Evolutionary conservation across 2,329 filamentous ascomycete species (phyloP).

Genomic region (Curvularia sp.): DNA sequence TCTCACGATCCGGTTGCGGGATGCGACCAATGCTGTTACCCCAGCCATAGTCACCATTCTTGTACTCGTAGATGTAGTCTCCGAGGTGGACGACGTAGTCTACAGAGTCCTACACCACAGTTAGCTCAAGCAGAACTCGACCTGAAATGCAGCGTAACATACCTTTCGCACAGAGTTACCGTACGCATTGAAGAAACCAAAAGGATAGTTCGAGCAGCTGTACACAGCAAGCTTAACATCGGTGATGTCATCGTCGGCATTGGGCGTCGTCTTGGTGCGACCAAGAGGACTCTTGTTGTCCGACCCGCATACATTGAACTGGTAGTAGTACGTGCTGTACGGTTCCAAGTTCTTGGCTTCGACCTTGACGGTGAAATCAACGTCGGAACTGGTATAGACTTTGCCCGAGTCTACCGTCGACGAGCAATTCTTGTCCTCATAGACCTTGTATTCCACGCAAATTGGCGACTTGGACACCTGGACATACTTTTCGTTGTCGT

Average conservation of each 20-base stretch:
- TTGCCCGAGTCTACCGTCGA: conserved; percentile 62
- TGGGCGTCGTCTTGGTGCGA: conserved; percentile 73
- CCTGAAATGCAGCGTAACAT: not conserved
- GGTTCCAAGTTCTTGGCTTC: conserved; percentile 69
- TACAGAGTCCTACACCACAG: conserved; percentile 47
- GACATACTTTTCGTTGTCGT: conserved; percentile 62
- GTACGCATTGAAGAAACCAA: conserved; percentile 60
- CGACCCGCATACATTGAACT: conserved; percentile 72
- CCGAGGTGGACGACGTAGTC: conserved; percentile 54
- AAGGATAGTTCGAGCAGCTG: conserved; percentile 66
- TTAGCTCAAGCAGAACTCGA: not conserved
- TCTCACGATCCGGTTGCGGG: conserved; percentile 48
- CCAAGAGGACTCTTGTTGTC: conserved; percentile 68
- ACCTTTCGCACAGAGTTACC: conserved; percentile 50
- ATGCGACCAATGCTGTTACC: conserved; percentile 43
- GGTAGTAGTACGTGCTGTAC: conserved; percentile 73
- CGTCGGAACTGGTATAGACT: conserved; percentile 73
- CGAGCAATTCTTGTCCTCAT: conserved; percentile 57
- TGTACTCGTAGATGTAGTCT: conserved; percentile 56
- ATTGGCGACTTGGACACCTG: conserved; percentile 65
- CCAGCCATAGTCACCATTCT: conserved; percentile 49
- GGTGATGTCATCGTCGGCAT: conserved; percentile 62
- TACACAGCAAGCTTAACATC: conserved; percentile 71
- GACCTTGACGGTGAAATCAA: conserved; percentile 73
- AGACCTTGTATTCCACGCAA: conserved; percentile 71